Percentiles rank a stretch among this genome's conserved stretches.
phyloP scores from a whole-genome alignment of 257 asterid genomes.

The Nicotiana obtusifolia region DNA sequence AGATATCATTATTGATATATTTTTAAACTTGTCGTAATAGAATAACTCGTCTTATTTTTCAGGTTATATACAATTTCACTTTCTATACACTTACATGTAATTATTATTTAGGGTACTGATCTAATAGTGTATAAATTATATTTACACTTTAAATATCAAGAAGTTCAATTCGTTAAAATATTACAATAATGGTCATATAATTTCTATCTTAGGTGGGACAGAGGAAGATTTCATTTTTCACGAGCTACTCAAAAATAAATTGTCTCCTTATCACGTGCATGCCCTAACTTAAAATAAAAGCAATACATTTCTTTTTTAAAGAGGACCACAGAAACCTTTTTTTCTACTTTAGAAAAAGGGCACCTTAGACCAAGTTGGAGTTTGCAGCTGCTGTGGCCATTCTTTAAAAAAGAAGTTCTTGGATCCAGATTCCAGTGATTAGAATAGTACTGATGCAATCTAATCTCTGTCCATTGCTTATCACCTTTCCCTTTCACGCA shows the following conservation, averaged over 20 bases:
- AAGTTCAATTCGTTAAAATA: too few species aligned
- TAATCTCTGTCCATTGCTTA: background rate
- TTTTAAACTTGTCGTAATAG: too few species aligned
- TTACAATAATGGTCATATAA: background rate
- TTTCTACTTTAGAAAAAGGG: background rate
- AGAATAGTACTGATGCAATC: background rate
- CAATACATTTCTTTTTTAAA: background rate
- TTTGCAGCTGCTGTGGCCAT: background rate
- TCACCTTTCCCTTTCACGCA: slow-evolving; percentile 13
- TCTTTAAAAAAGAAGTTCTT: slow-evolving; percentile 6
- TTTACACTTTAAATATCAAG: too few species aligned
- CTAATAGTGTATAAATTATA: too few species aligned
- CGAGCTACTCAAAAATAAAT: background rate
- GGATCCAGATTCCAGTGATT: slow-evolving; percentile 28
- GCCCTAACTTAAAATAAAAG: background rate
- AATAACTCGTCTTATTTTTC: too few species aligned
- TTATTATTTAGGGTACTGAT: too few species aligned
- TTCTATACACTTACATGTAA: too few species aligned
- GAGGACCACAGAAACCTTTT: background rate
- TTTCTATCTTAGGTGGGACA: background rate
- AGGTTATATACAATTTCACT: too few species aligned
- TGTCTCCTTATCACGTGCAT: background rate
- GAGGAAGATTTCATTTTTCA: background rate
- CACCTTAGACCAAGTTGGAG: slow-evolving; percentile 13
- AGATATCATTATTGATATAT: too few species aligned